A percentile compares a stretch with the other conserved stretches of the same genome.
Evolutionary conservation across 345 rosid species (phyloP).

Genomic region (Linum usitatissimum): DNA sequence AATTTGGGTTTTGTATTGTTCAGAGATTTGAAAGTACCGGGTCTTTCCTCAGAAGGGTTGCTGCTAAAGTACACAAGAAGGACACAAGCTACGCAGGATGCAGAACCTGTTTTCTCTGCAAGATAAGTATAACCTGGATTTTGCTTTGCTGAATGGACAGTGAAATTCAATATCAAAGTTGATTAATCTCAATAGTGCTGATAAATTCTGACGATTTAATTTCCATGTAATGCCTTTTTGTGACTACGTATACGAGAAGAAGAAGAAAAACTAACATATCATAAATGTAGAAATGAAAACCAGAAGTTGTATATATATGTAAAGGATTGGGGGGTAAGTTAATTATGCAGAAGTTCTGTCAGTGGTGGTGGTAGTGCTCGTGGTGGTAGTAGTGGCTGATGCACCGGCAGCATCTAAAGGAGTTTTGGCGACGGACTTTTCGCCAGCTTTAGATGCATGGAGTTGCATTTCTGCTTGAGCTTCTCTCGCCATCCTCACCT

Average conservation of each 20-base stretch:
- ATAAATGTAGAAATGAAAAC: too few relatives aligned
- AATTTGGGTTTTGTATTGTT: constrained; percentile 4
- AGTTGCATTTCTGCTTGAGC: constrained; percentile 45
- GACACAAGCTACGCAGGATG: constrained; percentile 52
- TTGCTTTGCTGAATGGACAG: too few relatives aligned
- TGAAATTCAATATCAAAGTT: too few relatives aligned
- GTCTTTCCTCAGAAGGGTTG: constrained; percentile 75
- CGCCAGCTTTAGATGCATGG: constrained; percentile 36
- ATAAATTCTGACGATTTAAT: too few relatives aligned
- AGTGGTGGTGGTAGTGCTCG: neutral
- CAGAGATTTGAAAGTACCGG: constrained; percentile 82
- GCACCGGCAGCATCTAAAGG: neutral
- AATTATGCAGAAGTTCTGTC: neutral
- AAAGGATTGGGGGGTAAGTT: too few relatives aligned
- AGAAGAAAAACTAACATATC: too few relatives aligned
- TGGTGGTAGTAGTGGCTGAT: neutral
- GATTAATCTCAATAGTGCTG: too few relatives aligned
- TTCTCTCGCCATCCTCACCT: constrained; percentile 41
- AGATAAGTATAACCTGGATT: constrained; percentile 22
- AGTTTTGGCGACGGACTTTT: constrained; percentile 7
- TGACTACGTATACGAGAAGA: too few relatives aligned
- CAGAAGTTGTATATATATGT: too few relatives aligned
- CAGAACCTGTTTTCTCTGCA: constrained; percentile 66
- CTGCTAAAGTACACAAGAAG: constrained; percentile 77
- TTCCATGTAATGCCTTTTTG: too few relatives aligned